Evolutionary conservation across 73 alveolate species (phyloP).

Genomic region (Strombidium stylifer): DNA sequence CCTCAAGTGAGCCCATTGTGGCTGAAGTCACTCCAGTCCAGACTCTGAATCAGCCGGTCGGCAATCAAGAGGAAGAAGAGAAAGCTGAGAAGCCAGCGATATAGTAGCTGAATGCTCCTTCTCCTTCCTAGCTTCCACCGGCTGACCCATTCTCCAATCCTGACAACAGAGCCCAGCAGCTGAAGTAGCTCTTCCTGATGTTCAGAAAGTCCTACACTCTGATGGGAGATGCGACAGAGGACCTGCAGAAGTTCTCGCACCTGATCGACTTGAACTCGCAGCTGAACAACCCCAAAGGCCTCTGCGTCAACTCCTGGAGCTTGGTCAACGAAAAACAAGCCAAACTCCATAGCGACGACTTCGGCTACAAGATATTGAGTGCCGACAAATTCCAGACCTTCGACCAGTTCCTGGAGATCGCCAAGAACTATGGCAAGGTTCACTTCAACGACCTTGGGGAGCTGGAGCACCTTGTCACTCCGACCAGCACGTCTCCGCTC

Average conservation of each 20-base stretch:
- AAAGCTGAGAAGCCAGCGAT: too few relatives aligned
- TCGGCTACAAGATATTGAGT: constrained; percentile 2
- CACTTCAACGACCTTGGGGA: background rate
- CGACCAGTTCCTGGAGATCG: constrained; percentile 1
- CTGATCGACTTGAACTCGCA: constrained; percentile 14
- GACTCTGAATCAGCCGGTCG: too few relatives aligned
- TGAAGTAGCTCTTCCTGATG: background rate
- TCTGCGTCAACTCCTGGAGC: constrained; percentile 16
- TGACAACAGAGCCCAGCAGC: constrained; percentile 9
- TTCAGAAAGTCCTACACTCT: background rate
- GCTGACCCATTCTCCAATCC: too few relatives aligned
- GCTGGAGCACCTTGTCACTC: background rate
- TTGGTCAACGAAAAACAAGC: constrained; percentile 8
- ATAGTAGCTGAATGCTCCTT: too few relatives aligned
- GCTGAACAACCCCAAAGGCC: constrained; percentile 9
- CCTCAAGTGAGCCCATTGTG: too few relatives aligned
- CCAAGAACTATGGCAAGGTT: constrained; percentile 23
- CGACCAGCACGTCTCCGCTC: constrained; percentile 10
- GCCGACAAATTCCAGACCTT: constrained; percentile 7
- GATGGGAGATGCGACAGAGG: background rate
- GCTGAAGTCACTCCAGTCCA: too few relatives aligned
- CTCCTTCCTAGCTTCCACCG: too few relatives aligned
- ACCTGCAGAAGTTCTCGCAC: constrained; percentile 12
- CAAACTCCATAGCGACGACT: constrained; percentile 2
- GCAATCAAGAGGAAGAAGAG: too few relatives aligned